Base-by-base conservation (phyloP, 768 basidiomycete genomes). In the Lentinula detonsa region DNA sequence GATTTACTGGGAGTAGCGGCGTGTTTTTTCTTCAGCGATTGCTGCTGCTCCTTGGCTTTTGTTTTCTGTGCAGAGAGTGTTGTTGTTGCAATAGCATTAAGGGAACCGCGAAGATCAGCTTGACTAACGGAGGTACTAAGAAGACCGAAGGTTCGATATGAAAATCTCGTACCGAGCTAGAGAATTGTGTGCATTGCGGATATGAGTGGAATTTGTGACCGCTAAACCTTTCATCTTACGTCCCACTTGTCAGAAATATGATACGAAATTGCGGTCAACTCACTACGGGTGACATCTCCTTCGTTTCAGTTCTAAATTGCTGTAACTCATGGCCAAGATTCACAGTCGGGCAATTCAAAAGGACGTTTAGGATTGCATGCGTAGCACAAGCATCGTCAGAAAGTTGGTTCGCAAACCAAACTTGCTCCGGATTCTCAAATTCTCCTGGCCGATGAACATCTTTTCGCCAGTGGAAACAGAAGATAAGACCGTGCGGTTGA, bases 371-470 rank as follows among this genome's bases (percentile, higher is more conserved):
- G 9, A 87, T 76, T 0, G 85, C 85, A 65, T 80, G 82, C 0
- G 85, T 83, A 7, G 84, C 85, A 66, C 86, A 87, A 4, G 85
- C 84, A 65, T 87, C 85, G 65, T 83, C 80, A 70, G 80, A 84
- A 28, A 88, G 76, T 68, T 88, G 86, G 69, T 87, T 85, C 9
- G 85, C 85, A 64, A 86, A 88, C 85, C 85, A 88, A 8, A 87
- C 79, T 31, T 71, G 74, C 61, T 81, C 79, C 2, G 84, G 78
- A 67, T 85, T 81, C 33, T 78, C 72, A 63, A 82, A 81, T 65
- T 80, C 80, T 2, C 73, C 68, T 5, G 78, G 69, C 34, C 77
- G 72, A 66, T 81, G 78, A 4, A 71, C 54, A 64, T 84, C 83
- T 63, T 81, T 80, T 16, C 69, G 71, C 81, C 83, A 86, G 60